Conservation (phyloP, 352 stramenopile species). For the Phytopythium cucurbitacearum region DNA sequence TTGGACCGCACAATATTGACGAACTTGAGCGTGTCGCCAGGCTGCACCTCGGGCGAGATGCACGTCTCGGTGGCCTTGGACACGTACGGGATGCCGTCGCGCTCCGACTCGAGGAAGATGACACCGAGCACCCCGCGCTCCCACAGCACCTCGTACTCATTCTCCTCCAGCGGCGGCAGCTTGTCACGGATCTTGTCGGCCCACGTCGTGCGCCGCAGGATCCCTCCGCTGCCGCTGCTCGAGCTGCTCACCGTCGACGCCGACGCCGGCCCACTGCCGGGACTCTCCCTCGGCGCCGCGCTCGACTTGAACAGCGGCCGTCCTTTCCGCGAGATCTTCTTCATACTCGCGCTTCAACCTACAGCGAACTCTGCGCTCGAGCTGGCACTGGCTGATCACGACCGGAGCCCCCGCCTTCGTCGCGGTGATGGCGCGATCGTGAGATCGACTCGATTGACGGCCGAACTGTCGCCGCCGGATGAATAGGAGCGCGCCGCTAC, state of each 20-base stretch:
- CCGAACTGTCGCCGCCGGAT: no score
- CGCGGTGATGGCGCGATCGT: background rate
- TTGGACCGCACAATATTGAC: conserved; percentile 84
- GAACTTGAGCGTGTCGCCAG: conserved; percentile 79
- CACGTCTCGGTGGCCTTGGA: conserved; percentile 85
- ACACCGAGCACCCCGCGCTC: conserved; percentile 82
- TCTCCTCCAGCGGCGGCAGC: conserved; percentile 60
- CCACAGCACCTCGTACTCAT: conserved; percentile 87
- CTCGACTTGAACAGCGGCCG: conserved; percentile 32
- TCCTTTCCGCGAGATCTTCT: conserved; percentile 63
- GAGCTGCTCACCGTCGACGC: conserved; percentile 8
- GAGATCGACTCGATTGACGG: background rate
- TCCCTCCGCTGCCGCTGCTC: conserved; percentile 4
- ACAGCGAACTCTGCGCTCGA: background rate
- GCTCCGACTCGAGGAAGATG: conserved; percentile 85
- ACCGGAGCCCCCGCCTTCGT: background rate
- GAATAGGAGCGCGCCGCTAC: no score
- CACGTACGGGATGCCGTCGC: conserved; percentile 82
- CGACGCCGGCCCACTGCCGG: background rate
- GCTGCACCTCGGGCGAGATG: conserved; percentile 63
- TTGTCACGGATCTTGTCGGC: conserved; percentile 81
- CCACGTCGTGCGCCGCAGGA: conserved; percentile 46
- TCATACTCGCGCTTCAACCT: conserved; percentile 25
- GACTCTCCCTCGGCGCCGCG: background rate
- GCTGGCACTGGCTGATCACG: background rate